phyloP scores from a whole-genome alignment of 352 stramenopile species.

The Pythium periplocum region DNA sequence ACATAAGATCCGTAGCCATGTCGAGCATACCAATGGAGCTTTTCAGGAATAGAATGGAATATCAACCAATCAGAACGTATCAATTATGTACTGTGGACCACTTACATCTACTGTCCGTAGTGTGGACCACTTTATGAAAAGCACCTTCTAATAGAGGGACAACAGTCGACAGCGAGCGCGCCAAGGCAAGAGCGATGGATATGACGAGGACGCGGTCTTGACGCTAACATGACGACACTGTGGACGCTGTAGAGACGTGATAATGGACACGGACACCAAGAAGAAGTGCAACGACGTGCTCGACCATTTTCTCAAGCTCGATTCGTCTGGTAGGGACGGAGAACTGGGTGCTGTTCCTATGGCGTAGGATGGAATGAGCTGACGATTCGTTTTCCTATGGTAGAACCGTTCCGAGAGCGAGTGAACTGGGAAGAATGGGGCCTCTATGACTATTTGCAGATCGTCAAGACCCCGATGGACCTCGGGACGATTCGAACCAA shows the following conservation, averaged over 20 bases:
- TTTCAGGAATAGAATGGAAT: too few species aligned
- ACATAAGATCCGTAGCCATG: too few species aligned
- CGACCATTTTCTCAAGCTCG: constrained; percentile 79
- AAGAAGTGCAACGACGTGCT: constrained; percentile 79
- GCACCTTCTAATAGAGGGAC: too few species aligned
- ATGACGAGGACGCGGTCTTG: too few species aligned
- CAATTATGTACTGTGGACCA: constrained; percentile 5
- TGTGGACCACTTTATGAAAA: too few species aligned
- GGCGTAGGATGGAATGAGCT: too few species aligned
- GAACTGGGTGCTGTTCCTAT: too few species aligned
- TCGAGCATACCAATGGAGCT: too few species aligned
- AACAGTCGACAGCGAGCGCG: too few species aligned
- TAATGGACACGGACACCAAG: constrained; percentile 74
- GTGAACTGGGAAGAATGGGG: constrained; percentile 89
- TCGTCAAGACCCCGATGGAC: constrained; percentile 91
- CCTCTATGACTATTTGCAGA: constrained; percentile 88
- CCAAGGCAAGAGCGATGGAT: too few species aligned
- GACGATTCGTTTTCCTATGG: not conserved
- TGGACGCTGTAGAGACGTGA: not conserved
- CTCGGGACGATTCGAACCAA: constrained; percentile 83
- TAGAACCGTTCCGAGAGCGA: constrained; percentile 80
- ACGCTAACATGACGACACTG: too few species aligned
- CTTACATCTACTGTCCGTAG: not conserved
- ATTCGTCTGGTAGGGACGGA: constrained; percentile 51
- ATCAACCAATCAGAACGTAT: not conserved